Evolutionary conservation across 305 asterid species (phyloP).

Genomic region (Caryopteris hybrid): DNA sequence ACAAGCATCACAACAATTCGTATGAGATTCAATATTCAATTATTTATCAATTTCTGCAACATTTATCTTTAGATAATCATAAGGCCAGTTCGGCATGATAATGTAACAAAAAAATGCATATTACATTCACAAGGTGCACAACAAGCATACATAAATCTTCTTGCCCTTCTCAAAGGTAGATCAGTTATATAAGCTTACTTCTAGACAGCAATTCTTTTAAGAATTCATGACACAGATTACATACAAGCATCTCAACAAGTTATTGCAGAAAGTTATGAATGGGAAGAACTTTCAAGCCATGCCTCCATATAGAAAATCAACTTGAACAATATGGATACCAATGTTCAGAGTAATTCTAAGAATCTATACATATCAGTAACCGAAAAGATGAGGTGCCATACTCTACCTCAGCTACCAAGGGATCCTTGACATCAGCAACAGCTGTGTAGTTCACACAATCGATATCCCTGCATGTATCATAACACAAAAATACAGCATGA

Average conservation of each 20-base stretch:
- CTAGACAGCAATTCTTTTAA: neutral
- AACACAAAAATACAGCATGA: conserved; percentile 7
- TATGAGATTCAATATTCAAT: neutral
- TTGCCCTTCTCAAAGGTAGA: neutral
- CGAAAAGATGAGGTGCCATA: conserved; percentile 7
- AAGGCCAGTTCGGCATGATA: neutral
- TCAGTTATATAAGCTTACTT: conserved; percentile 12
- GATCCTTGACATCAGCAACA: conserved; percentile 78
- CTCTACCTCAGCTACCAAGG: conserved; percentile 71
- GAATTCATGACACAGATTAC: neutral
- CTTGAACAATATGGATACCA: neutral
- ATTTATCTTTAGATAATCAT: neutral
- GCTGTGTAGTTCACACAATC: conserved; percentile 68
- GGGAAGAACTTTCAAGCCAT: neutral
- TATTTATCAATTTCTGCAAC: neutral
- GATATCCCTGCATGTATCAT: conserved; percentile 44
- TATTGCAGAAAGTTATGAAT: neutral
- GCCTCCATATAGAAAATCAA: neutral
- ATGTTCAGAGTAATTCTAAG: neutral
- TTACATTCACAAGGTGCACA: conserved; percentile 1
- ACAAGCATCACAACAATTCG: neutral
- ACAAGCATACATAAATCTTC: neutral
- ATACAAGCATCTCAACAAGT: neutral
- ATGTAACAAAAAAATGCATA: neutral
- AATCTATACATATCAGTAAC: neutral